Percentiles rank a stretch among this genome's conserved stretches.
These are phyloP conservation scores for Fusarium pseudoanthophilum DNA, from an alignment of 2,329 filamentous ascomycete species.

Conservation along the genomic window DNA sequence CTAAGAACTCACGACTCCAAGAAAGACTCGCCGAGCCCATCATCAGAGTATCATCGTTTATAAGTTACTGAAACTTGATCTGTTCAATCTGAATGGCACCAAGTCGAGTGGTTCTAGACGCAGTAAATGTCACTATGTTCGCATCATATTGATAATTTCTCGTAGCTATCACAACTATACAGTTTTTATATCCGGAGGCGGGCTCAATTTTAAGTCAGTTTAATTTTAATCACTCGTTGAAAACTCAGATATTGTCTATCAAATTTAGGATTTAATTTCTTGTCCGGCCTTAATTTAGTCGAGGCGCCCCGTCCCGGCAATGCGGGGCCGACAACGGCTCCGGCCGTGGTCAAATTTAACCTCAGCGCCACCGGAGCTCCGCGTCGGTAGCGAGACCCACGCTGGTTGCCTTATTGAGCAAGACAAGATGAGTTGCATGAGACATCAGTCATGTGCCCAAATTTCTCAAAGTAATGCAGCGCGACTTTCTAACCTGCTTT, in stretches of 20 bases:
- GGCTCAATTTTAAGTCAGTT: background rate
- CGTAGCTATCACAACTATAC: background rate
- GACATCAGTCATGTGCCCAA: constrained; percentile 11
- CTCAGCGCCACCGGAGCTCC: constrained; percentile 1
- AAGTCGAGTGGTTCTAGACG: background rate
- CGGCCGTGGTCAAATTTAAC: constrained; percentile 16
- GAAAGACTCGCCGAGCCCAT: background rate
- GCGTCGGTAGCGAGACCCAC: constrained; percentile 9
- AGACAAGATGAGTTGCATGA: constrained; percentile 6
- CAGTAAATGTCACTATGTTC: background rate
- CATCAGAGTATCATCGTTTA: background rate
- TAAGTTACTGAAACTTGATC: no score
- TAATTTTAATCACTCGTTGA: background rate
- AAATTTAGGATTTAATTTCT: background rate
- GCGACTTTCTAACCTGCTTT: background rate
- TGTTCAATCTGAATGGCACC: background rate
- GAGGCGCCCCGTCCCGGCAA: background rate
- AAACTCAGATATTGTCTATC: background rate
- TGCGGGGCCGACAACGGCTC: constrained; percentile 18
- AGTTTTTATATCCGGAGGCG: background rate
- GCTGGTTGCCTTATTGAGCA: constrained; percentile 6
- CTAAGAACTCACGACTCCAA: background rate
- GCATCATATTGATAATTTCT: background rate
- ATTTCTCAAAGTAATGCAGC: background rate
- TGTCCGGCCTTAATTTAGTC: constrained; percentile 3